A percentile compares a stretch with the other conserved stretches of the same genome.
Conservation (phyloP, 495 filamentous ascomycete species). For the Podospora sp. region DNA sequence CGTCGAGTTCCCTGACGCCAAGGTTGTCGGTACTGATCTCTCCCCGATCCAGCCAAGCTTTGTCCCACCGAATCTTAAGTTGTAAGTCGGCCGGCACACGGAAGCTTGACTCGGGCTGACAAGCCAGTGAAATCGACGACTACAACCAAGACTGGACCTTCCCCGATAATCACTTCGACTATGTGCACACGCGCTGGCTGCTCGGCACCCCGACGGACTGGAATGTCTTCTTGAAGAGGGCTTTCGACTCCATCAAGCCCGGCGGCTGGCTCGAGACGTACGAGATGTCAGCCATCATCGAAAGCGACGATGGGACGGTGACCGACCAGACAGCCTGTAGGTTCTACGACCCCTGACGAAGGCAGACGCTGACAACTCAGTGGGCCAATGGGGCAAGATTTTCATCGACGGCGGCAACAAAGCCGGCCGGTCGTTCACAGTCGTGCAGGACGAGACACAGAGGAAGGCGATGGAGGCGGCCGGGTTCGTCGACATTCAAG, state of each 20-base stretch:
- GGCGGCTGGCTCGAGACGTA: conserved; percentile 34
- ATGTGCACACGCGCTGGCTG: conserved; percentile 58
- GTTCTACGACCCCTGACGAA: not conserved
- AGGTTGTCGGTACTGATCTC: conserved; percentile 65
- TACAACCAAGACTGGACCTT: conserved; percentile 52
- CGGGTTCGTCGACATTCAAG: conserved; percentile 48
- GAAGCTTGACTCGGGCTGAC: not conserved
- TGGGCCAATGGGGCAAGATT: conserved; percentile 15
- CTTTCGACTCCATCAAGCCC: conserved; percentile 27
- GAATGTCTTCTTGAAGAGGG: conserved; percentile 45
- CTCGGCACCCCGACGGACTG: conserved; percentile 57
- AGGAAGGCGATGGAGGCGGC: conserved; percentile 45
- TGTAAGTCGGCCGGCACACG: too few relatives aligned
- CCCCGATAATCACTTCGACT: conserved; percentile 55
- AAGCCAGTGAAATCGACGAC: conserved; percentile 49
- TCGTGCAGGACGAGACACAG: conserved; percentile 35
- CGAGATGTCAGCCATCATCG: conserved; percentile 31
- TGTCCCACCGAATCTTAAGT: conserved; percentile 54
- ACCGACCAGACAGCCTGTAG: conserved; percentile 3
- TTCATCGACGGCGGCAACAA: conserved; percentile 24
- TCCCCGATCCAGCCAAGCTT: conserved; percentile 57
- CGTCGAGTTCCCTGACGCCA: conserved; percentile 54
- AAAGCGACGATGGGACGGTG: conserved; percentile 28
- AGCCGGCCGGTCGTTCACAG: conserved; percentile 20
- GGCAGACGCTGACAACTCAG: not conserved